These are phyloP conservation scores for Salvia splendens DNA, from an alignment of 257 asterid genomes.

Conservation along the genomic window DNA sequence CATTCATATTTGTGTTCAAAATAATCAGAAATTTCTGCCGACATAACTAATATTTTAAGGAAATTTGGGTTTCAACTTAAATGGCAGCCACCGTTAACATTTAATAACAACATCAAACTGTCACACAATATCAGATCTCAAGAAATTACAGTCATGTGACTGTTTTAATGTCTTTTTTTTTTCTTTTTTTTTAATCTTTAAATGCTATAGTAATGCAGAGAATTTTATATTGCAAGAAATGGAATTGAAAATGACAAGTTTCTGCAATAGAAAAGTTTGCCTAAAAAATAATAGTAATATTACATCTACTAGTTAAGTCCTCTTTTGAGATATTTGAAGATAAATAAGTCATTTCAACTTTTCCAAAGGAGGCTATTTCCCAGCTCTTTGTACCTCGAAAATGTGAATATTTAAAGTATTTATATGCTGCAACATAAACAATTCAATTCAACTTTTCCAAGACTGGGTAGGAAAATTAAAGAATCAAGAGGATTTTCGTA, in stretches of 20 bases:
- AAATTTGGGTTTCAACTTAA: neutral
- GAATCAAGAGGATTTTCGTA: neutral
- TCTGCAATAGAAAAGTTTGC: neutral
- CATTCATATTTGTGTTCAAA: too few relatives aligned
- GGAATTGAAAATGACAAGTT: neutral
- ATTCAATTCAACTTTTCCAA: neutral
- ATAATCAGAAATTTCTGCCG: conserved; percentile 4
- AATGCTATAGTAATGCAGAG: neutral
- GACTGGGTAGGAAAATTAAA: neutral
- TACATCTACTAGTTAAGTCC: too few relatives aligned
- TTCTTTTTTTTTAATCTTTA: neutral
- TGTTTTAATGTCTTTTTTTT: neutral
- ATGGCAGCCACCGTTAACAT: conserved; percentile 4
- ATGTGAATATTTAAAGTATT: too few relatives aligned
- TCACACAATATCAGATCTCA: conserved; percentile 30
- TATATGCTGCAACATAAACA: neutral
- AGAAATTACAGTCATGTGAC: conserved; percentile 34
- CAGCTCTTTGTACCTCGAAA: too few relatives aligned
- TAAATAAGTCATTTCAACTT: too few relatives aligned
- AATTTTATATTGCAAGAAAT: conserved; percentile 4
- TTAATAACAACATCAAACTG: conserved; percentile 20
- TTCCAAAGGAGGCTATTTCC: too few relatives aligned
- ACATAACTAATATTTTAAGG: neutral
- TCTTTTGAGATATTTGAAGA: too few relatives aligned
- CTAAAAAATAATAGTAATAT: too few relatives aligned